Evolutionary conservation across 169 alveolate genomes (phyloP), one percentile per base, ranked within the genome.

Genomic region (Cyclospora cayetanensis): DNA sequence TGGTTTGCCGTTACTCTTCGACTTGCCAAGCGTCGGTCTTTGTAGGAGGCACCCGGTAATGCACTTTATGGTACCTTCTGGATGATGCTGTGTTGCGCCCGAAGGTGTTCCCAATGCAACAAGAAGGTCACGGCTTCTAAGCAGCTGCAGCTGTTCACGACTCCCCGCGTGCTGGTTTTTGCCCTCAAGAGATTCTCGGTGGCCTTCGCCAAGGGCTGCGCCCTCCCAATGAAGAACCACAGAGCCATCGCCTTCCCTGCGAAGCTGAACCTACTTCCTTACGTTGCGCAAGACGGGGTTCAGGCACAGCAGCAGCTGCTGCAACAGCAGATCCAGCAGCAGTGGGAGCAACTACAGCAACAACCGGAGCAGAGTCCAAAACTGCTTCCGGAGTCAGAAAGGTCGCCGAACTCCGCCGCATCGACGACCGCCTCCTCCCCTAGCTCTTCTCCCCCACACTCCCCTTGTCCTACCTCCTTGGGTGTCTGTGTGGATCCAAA

Each of bases 91-190:
- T 4, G 46, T 41, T 41, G 63, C 4, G 18, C 20, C 31, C 25
- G 15, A 77, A 88, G 92, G 74, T 88, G 92, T 50, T 65, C 74
- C 46, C 77, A 53, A 37, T 88, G 92, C 66, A 39, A 88, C 42
- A 20, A 53, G 88, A 88, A 88, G 79, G 87, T 50, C 34, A 41
- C 77, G 43, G 92, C 92, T 29, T 52, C 87, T 22, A 88, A 88
- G 79, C 92, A 72, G 80, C 63, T 88, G 79, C 86, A 72, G 80
- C 39, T 88, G 34, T 70, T 68, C 74, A 72, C 88, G 2, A 63
- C 66, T 22, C 92, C 92, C 5, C 80, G 68, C 2, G 39, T 88
- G 0, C 34, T 88, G 68, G 85, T 77, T 15, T 66, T 88, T 1
- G 50, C 88, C 35, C 42, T 88, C 77, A 88, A 88, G 66, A 55